Base-by-base conservation (phyloP, 495 filamentous ascomycete species). In the Cladorrhinum samala region DNA sequence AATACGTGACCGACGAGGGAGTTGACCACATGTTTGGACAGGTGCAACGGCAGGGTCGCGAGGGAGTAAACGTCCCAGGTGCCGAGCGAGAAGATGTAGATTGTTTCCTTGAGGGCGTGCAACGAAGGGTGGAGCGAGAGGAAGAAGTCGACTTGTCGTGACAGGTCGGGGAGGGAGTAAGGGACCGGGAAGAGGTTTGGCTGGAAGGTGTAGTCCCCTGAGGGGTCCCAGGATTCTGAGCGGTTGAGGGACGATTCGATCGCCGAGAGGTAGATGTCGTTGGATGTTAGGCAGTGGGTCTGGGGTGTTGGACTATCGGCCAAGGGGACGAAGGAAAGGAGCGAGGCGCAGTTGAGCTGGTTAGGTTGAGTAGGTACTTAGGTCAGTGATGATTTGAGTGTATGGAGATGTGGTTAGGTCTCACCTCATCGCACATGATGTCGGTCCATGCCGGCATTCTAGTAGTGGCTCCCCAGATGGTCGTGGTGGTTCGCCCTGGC, bases 51-150 rank as follows among this genome's bases (percentile, higher is more conserved):
- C 1, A 79, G 49, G 7, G 64, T 57, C 1, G 75, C 68, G 6
- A 76, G 63, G n/a, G 69, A 54, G 65, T 72, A 76, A 38, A 77
- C 59, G 30, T 79, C 76, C 72, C 72, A 76, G 41, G 71, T 69
- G 2, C 76, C 76, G 13, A 77, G 56, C 11, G 68, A 70, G 6
- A 79, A 63, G 1, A 77, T 59, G 63, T 71, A 77, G 9, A 79
- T 50, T 0, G 70, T 77, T 46, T 77, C 72, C 9, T 54, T 11
- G 67, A 33, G 27, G 27, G 5, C 5, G 63, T 6, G 67, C 46
- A 1, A 23, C 25, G 2, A 13, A 46, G 11, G 66, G 58, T n/a
- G 16, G 37, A 50, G 53, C 9, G 65, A 37, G 37, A 77, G 61
- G 49, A 74, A 79, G 3, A 54, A 44, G 13, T 69, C 47, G 9